phyloP scores from a whole-genome alignment of 306 rosid species.

The Delonix regia region DNA sequence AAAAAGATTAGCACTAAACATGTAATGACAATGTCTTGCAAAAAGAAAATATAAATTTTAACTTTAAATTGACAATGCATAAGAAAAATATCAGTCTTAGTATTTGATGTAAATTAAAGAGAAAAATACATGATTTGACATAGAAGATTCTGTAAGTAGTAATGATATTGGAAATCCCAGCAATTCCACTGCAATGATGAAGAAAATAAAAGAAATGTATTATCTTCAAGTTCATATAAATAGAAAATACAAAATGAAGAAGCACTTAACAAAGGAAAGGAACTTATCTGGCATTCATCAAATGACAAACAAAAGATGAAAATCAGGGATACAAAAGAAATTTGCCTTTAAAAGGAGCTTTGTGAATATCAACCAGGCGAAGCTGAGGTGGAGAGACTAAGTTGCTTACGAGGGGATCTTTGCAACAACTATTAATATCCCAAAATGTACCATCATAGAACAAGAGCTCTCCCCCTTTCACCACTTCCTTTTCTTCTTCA shows the following conservation, averaged over 20 bases:
- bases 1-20: conserved; percentile 29
- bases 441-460: conserved; percentile 92
- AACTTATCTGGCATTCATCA: background rate
- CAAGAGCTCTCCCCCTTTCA: conserved; percentile 80
- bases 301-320: background rate
- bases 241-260: background rate
- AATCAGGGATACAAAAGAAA: no score
- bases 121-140: background rate
- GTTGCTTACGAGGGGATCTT: conserved; percentile 74
- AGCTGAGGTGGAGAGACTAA: conserved; percentile 84
- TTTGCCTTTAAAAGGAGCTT: no score
- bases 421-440: conserved; percentile 80
- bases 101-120: background rate
- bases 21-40: background rate
- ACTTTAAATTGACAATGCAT: background rate
- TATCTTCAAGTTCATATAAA: background rate
- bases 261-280: background rate
- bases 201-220: no score
- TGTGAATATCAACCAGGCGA: conserved; percentile 83
- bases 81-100: background rate
- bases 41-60: background rate
- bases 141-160: background rate
- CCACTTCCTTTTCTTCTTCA: conserved; percentile 47
- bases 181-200: background rate
- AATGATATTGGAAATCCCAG: background rate